phyloP scores from a whole-genome alignment of 805 yeast genomes.

The Schwanniomyces polymorphus region DNA sequence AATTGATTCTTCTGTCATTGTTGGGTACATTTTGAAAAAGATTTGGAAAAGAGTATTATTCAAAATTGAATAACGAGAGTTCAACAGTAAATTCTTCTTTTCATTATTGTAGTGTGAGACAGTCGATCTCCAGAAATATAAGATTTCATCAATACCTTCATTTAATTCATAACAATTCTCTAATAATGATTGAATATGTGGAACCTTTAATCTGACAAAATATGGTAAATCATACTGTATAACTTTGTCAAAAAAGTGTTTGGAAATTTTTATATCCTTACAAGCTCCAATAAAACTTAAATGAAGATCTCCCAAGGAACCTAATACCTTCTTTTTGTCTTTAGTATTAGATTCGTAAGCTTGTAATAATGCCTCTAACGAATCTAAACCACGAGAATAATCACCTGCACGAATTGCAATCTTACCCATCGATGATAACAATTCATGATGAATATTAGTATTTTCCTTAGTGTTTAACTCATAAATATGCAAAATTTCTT shows the following conservation, averaged over 20 bases:
- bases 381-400: conserved; percentile 61
- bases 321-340: conserved; percentile 30
- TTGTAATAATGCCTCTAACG: conserved; percentile 60
- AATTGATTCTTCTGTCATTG: conserved; percentile 55
- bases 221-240: conserved; percentile 72
- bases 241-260: conserved; percentile 73
- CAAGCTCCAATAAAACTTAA: conserved; percentile 76
- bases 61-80: conserved; percentile 70
- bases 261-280: conserved; percentile 69
- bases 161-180: conserved; percentile 59
- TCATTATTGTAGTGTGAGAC: conserved; percentile 48
- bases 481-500: conserved; percentile 59
- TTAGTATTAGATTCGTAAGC: conserved; percentile 36
- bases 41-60: conserved; percentile 68
- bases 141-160: conserved; percentile 56
- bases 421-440: conserved; percentile 71
- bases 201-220: conserved; percentile 67
- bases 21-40: conserved; percentile 61
- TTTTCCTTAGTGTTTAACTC: conserved; percentile 37
- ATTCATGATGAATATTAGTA: conserved; percentile 40
- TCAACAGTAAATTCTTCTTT: conserved; percentile 52
- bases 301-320: conserved; percentile 71
- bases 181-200: conserved; percentile 65
- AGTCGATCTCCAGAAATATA: conserved; percentile 63
- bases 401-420: conserved; percentile 67